These are phyloP conservation scores for Microdochium trichocladiopsis DNA, from an alignment of 2,329 filamentous ascomycete genomes.

Conservation along the genomic window DNA sequence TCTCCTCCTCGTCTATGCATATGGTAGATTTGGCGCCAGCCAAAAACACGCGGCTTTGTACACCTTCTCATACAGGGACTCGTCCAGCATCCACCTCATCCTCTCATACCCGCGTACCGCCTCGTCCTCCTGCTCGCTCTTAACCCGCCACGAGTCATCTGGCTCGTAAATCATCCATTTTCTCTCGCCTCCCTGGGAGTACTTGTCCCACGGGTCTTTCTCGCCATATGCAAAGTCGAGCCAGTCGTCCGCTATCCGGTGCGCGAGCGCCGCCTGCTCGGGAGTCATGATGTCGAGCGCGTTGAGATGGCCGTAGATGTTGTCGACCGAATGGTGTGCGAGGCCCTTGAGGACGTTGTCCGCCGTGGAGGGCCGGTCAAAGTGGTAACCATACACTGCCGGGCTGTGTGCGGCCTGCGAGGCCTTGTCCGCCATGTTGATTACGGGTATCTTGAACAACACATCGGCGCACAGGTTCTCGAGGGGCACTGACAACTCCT, in stretches of 20 bases:
- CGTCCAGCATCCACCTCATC: background rate
- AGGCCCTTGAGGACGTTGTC: background rate
- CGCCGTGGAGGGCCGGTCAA: background rate
- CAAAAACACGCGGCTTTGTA: background rate
- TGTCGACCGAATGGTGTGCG: background rate
- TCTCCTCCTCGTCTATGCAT: background rate
- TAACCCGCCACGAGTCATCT: background rate
- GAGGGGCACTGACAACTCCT: background rate
- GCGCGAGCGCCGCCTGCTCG: background rate
- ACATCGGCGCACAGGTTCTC: background rate
- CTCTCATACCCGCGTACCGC: background rate
- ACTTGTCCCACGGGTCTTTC: background rate
- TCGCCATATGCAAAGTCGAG: background rate
- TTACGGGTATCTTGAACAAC: background rate
- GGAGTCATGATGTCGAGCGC: background rate
- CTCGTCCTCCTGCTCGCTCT: background rate
- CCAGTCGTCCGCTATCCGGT: background rate
- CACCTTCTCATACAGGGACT: background rate
- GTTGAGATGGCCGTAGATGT: background rate
- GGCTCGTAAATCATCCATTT: background rate
- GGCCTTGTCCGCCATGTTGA: background rate
- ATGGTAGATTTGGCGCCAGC: background rate
- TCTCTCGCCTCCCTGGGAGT: background rate
- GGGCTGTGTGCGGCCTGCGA: background rate
- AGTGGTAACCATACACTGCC: background rate